Evolutionary conservation across 2,329 filamentous ascomycete species (phyloP), one percentile per base, ranked within the genome.

Genomic region (Colletotrichum musicola): DNA sequence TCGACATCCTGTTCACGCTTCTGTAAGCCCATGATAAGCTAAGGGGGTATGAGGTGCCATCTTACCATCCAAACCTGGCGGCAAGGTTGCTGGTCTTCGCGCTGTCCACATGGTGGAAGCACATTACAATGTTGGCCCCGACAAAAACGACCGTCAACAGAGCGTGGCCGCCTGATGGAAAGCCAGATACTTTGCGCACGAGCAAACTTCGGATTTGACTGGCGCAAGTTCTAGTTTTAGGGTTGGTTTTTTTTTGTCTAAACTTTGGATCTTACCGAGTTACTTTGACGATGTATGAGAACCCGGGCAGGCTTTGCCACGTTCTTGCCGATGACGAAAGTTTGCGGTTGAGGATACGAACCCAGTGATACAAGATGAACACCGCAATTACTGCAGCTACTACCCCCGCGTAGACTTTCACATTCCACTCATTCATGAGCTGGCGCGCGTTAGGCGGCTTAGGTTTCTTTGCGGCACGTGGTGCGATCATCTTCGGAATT

Each of bases 1-100:
- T 73, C 1, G 80, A 76, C 74, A 87, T 78, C 85, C 85, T 87
- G 30, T 49, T 12, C 46, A n/a, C 6, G 5, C 1, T 16, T 9
- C 4, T 18, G 55, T 74, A 9, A 74, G 47, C 4, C 3, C 5
- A 4, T 38, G 6, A 9, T 42, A n/a, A 12, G 27, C 27, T 3
- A n/a, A 10, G 2, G 2, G 18, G 0, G 22, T 14, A 53, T 6
- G 0, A 56, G 6, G 35, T 64, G 74, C 74, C 74, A 75, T 42
- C 7, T 44, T 66, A 75, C 74, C 74, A 75, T 42, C 74, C 74
- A 10, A 73, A 71, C 18, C 74, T 62, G 18, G 74, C 73, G 0
- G 73, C 72, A 9, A 82, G 57, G 55, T 80, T 82, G 40, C 74
- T 72, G 27, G 72, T 69, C 30, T 76, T 67, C 0, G 71, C 50